Evolutionary conservation across 352 stramenopile species (phyloP).

Genomic region (Phytophthora europaea): DNA sequence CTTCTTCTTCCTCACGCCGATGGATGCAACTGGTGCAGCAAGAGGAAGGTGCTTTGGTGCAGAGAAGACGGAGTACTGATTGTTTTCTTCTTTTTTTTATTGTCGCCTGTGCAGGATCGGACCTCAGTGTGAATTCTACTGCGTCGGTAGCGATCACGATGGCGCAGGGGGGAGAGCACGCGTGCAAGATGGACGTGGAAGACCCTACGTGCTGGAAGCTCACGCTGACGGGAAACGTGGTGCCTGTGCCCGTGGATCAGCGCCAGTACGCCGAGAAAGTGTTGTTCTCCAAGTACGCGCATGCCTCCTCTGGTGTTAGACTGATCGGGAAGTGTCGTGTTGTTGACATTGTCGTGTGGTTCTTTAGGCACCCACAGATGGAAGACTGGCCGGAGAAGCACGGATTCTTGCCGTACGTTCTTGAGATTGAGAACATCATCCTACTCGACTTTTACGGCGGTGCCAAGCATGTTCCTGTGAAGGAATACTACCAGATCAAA

Average conservation of each 20-base stretch:
- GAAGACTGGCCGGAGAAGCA: constrained; percentile 67
- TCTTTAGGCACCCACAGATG: constrained; percentile 75
- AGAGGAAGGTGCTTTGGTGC: neutral
- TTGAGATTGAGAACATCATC: constrained; percentile 70
- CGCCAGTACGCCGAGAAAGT: constrained; percentile 58
- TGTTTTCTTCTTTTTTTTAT: neutral
- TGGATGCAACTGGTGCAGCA: constrained; percentile 56
- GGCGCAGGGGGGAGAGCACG: constrained; percentile 53
- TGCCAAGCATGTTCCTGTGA: constrained; percentile 66
- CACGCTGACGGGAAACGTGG: constrained; percentile 62
- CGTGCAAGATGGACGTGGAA: constrained; percentile 76
- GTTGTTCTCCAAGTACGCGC: constrained; percentile 74
- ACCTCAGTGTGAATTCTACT: constrained; percentile 63
- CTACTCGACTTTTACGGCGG: constrained; percentile 81
- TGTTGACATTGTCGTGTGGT: constrained; percentile 6
- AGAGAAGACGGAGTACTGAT: neutral
- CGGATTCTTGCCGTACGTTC: constrained; percentile 59
- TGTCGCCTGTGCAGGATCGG: constrained; percentile 37
- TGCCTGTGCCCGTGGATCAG: constrained; percentile 53
- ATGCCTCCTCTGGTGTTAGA: neutral
- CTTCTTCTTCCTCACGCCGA: constrained; percentile 76
- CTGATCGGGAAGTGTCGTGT: neutral
- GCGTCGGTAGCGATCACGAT: constrained; percentile 73
- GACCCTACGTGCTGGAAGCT: constrained; percentile 84
- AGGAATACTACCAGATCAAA: constrained; percentile 73